Evolutionary conservation across 139 green algal genomes (phyloP), one percentile per base, ranked within the genome.

Genomic region (Dunaliella sp.): DNA sequence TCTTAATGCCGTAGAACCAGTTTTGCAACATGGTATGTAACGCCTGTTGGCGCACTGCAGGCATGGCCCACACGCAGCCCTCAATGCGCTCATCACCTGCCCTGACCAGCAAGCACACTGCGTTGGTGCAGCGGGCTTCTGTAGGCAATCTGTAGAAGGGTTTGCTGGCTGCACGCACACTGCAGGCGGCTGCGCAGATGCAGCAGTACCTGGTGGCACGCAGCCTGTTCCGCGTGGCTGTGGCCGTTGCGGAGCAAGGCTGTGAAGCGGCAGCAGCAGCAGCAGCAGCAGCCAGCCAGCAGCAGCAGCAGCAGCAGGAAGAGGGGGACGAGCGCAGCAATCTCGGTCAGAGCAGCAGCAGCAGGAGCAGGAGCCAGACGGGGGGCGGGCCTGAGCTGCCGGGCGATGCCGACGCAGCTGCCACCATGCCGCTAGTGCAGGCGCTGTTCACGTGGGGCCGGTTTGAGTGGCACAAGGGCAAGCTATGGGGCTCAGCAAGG

Each of bases 221-320:
- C 1, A 36, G 85, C n/a, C 88, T 93, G 31, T 94, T 90, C 76
- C 88, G 88, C 24, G 93, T 91, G 28, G 90, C 93, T 1, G 89
- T 78, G 31, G 84, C 79, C 16, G 48, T 65, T 16, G 48, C 48
- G 48, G 48, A 65, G 48, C 48, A 16, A 7, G 48, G 48, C 48
- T 65, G 16, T 16, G 48, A 65, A 16, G 48, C 48, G 7, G 48
- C 48, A 7, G 7, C 48, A 21, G 89, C 83, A 25, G 88, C 86
- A 21, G 30, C 85, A 85, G 28, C 74, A 58, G 36, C 59, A 85
- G 88, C 75, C 59, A 83, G 38, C 82, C 34, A 38, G 78, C 73
- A 25, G 22, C 75, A 65, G 86, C 86, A 81, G 80, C 36, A 7
- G n/a, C n/a, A 26, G 3, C 21, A 28, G 79, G 79, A 32, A 48